phyloP scores from a whole-genome alignment of 805 yeast species.

The Hanseniaspora vineae region DNA sequence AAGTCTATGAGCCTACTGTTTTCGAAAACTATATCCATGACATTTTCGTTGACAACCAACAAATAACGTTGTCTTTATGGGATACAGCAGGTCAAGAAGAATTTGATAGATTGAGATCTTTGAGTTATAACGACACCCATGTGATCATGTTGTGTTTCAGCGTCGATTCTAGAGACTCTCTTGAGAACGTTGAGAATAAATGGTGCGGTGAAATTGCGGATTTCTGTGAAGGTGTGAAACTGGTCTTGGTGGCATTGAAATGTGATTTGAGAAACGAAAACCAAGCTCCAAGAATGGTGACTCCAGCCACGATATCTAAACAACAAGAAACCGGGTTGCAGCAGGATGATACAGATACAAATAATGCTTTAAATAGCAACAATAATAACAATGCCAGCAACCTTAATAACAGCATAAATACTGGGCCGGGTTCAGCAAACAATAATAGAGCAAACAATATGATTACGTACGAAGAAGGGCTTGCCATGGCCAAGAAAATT shows the following conservation, averaged over 20 bases:
- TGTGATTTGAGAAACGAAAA: constrained; percentile 75
- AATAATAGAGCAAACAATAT: constrained; percentile 28
- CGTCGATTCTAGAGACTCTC: constrained; percentile 85
- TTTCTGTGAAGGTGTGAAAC: constrained; percentile 91
- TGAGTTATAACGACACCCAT: constrained; percentile 90
- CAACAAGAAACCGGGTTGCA: constrained; percentile 10
- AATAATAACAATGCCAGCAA: constrained; percentile 17
- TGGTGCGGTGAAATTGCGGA: constrained; percentile 97
- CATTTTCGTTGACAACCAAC: constrained; percentile 87
- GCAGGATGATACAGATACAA: constrained; percentile 9
- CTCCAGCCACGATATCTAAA: constrained; percentile 17
- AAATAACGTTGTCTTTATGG: constrained; percentile 88
- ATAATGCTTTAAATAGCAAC: constrained; percentile 6
- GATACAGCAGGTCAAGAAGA: constrained; percentile 99
- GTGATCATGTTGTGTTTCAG: constrained; percentile 94
- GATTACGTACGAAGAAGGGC: constrained; percentile 86
- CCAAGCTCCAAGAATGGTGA: constrained; percentile 16
- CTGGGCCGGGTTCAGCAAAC: constrained; percentile 13
- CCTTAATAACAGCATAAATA: constrained; percentile 16
- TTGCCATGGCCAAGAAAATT: constrained; percentile 79
- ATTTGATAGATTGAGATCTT: constrained; percentile 83
- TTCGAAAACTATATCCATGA: constrained; percentile 96
- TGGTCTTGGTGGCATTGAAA: constrained; percentile 86
- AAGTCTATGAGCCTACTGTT: constrained; percentile 95
- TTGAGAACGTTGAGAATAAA: constrained; percentile 87